These are phyloP conservation scores for Daldinia caldariorum DNA, from an alignment of 495 filamentous ascomycete genomes.

Conservation along the genomic window DNA sequence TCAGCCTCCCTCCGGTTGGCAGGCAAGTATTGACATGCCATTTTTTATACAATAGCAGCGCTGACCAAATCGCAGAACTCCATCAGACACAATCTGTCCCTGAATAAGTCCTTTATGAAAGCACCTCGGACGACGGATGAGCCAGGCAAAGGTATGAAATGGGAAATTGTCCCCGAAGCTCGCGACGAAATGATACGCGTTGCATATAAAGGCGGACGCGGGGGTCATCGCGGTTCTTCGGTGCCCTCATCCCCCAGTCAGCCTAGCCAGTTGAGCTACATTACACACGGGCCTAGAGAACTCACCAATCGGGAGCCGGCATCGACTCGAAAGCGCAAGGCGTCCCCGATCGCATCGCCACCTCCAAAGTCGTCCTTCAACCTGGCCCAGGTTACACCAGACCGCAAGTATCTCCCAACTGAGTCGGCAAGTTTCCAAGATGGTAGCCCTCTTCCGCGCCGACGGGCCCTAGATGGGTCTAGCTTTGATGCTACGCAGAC, in stretches of 20 bases:
- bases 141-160: constrained; percentile 98
- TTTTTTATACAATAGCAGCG: neutral
- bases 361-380: constrained; percentile 57
- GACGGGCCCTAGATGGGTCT: constrained; percentile 54
- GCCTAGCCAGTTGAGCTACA: constrained; percentile 57
- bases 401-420: constrained; percentile 55
- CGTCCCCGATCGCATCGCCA: constrained; percentile 60
- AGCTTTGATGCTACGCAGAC: constrained; percentile 66
- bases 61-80: constrained; percentile 73
- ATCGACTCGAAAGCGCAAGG: constrained; percentile 60
- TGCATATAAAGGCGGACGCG: constrained; percentile 62
- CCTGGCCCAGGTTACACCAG: constrained; percentile 64
- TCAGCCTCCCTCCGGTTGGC: constrained; percentile 81
- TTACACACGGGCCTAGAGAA: constrained; percentile 58
- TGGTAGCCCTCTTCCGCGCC: constrained; percentile 64
- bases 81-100: constrained; percentile 92
- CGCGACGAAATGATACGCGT: constrained; percentile 73
- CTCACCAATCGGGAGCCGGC: constrained; percentile 55
- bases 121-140: constrained; percentile 91
- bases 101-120: constrained; percentile 93
- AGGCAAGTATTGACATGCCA: constrained; percentile 63
- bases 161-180: constrained; percentile 83
- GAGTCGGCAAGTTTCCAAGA: constrained; percentile 62
- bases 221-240: constrained; percentile 66
- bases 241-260: constrained; percentile 65